These are phyloP conservation scores for Begonia fuchsioides DNA, from an alignment of 306 rosid species.

Conservation along the genomic window DNA sequence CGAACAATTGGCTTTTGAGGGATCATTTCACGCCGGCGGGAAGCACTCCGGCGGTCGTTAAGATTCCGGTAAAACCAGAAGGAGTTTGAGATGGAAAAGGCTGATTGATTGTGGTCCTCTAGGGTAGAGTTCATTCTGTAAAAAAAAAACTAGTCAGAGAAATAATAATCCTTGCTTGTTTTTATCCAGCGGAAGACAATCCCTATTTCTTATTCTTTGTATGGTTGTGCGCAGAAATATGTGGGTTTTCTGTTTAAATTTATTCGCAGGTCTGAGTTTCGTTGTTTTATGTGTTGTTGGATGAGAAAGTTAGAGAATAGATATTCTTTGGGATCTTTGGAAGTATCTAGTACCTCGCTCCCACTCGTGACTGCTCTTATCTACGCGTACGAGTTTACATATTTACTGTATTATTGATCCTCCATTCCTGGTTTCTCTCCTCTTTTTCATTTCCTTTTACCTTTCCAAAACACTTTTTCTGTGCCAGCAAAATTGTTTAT, in stretches of 20 bases:
- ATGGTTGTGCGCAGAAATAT: conserved; percentile 46
- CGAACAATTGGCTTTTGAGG: background rate
- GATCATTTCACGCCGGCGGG: background rate
- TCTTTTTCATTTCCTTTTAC: conserved; percentile 9
- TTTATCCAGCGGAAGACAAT: background rate
- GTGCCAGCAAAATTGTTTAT: conserved; percentile 10
- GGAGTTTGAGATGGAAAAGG: background rate
- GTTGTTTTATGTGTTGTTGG: conserved; percentile 2
- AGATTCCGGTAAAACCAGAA: background rate
- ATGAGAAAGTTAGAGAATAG: background rate
- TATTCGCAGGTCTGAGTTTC: background rate
- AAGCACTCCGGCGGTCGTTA: no score
- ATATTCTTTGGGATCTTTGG: conserved; percentile 49
- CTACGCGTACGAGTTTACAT: conserved; percentile 19
- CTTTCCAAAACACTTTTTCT: conserved; percentile 6
- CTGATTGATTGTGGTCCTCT: conserved; percentile 20
- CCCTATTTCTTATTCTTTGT: conserved; percentile 17
- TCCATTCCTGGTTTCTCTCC: background rate
- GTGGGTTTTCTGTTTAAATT: background rate
- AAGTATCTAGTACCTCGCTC: conserved; percentile 1
- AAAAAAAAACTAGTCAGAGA: conserved; percentile 13
- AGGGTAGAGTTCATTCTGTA: conserved; percentile 5
- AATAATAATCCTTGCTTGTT: conserved; percentile 12
- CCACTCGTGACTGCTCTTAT: conserved; percentile 69
- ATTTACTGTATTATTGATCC: conserved; percentile 54